A percentile compares a stretch with the other conserved stretches of the same genome.
phyloP scores from a whole-genome alignment of 148 eudicot genomes.

The Vaccinium macrocarpon region DNA sequence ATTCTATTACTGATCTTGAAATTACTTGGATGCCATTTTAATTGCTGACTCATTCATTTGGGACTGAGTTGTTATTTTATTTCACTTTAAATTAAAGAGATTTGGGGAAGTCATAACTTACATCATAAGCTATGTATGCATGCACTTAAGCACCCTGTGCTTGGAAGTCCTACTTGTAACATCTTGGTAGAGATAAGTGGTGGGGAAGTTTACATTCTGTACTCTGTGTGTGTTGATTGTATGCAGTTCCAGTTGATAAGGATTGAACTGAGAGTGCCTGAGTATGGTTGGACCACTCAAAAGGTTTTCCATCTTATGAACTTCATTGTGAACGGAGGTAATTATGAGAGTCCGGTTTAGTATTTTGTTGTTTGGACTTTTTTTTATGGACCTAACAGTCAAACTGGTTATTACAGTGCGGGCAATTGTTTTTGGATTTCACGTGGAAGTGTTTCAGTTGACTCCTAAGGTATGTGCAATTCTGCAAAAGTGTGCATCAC shows the following conservation, averaged over 20 bases:
- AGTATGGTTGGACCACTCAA: slow-evolving; percentile 91
- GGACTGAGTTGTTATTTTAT: not conserved
- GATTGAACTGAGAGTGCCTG: slow-evolving; percentile 78
- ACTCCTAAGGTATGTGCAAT: slow-evolving; percentile 58
- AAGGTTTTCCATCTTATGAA: slow-evolving; percentile 94
- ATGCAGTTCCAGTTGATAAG: slow-evolving; percentile 81
- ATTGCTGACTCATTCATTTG: slow-evolving; percentile 1
- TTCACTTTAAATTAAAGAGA: not conserved
- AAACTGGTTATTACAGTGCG: slow-evolving; percentile 54
- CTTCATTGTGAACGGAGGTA: slow-evolving; percentile 93
- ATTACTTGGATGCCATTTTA: not conserved
- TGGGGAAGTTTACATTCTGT: not conserved
- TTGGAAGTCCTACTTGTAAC: not conserved
- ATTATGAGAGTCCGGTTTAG: slow-evolving; percentile 6
- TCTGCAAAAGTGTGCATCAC: not conserved
- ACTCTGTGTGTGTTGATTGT: slow-evolving; percentile 7
- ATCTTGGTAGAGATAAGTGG: not conserved
- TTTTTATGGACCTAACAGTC: not conserved
- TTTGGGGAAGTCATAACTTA: not conserved
- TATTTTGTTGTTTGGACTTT: slow-evolving; percentile 4
- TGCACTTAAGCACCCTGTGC: not conserved
- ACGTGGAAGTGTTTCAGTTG: slow-evolving; percentile 55
- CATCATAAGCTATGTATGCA: not conserved
- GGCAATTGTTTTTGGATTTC: slow-evolving; percentile 79
- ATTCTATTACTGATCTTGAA: not conserved